Evolutionary conservation across 768 basidiomycete species (phyloP).

Genomic region (Mycena floridula): DNA sequence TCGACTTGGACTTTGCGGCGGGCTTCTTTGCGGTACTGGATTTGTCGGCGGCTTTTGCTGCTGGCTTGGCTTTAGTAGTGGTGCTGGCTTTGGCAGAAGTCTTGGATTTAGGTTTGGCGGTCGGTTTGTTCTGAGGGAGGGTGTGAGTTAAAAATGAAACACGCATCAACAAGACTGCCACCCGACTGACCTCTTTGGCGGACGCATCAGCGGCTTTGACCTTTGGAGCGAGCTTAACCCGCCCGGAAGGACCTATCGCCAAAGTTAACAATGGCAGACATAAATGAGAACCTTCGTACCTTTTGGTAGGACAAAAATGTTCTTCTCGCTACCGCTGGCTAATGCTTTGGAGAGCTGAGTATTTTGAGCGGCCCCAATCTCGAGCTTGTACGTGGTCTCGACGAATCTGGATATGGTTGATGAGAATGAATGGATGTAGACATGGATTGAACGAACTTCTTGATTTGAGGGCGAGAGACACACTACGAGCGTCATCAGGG

Average conservation of each 20-base stretch:
- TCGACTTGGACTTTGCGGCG: slow-evolving; percentile 14
- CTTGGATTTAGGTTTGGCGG: slow-evolving; percentile 11
- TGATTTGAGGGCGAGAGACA: slow-evolving; percentile 88
- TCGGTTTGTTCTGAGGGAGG: slow-evolving; percentile 11
- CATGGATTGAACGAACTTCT: slow-evolving; percentile 64
- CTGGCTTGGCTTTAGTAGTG: slow-evolving; percentile 18
- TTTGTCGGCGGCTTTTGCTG: neutral
- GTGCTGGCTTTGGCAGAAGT: slow-evolving; percentile 13
- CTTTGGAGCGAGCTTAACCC: slow-evolving; percentile 68
- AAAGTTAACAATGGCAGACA: slow-evolving; percentile 24
- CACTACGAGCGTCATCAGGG: slow-evolving; percentile 71
- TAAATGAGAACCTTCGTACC: slow-evolving; percentile 40
- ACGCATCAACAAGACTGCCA: slow-evolving; percentile 28
- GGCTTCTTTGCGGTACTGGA: slow-evolving; percentile 8
- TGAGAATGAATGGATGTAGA: slow-evolving; percentile 3
- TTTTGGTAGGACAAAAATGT: slow-evolving; percentile 83
- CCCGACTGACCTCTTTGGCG: slow-evolving; percentile 44
- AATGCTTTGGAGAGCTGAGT: slow-evolving; percentile 80
- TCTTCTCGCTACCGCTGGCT: slow-evolving; percentile 73
- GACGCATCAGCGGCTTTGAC: slow-evolving; percentile 12
- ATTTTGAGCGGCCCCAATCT: slow-evolving; percentile 72
- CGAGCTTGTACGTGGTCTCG: slow-evolving; percentile 75
- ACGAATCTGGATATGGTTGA: slow-evolving; percentile 71
- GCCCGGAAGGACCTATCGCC: slow-evolving; percentile 52
- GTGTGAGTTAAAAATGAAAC: slow-evolving; percentile 25